Base-by-base conservation (phyloP, 345 rosid genomes). In the Citrus trifoliata region DNA sequence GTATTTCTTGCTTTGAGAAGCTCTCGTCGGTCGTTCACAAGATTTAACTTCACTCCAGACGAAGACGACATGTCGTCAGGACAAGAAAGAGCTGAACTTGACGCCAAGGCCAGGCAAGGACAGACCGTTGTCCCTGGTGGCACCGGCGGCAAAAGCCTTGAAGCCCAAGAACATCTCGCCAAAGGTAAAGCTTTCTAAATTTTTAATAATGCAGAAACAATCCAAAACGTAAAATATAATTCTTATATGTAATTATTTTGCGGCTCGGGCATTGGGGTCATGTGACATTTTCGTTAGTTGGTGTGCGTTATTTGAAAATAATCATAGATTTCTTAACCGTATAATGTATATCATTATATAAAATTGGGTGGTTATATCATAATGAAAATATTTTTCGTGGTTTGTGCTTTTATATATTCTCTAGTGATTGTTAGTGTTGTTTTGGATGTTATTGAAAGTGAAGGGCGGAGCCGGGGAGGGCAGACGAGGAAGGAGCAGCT, bases 121-220 rank as follows among this genome's bases (percentile, higher is more conserved):
- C 93, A 95, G 85, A 89, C 92, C 0, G 97, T 95, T 0, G 83
- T 93, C 24, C 98, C 92, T 2, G 94, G 97, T 2, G 98, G 97
- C 33, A 93, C 97, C 3, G 97, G 97, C 0, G 97, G 98, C 72
- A 95, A 89, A 78, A 95, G 94, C 90, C 94, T 92, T 0, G 95
- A 90, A 84, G 98, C 98, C 74, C 98, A 89, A 79, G 93, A 90
- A 55, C 89, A 95, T 85, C 94, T 95, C 9, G 95, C 98, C 40
- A 92, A 93, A 88, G 95, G 95, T 89, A 53, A 21, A 22, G 2
- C 70, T 69, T 18, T 62, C 18, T 48, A 0, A 42, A 21, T 73
- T 25, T 25, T 14, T 48, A 18, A 14, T 16, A 5, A 51, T 27
- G 8, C 24, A 70, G 16, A 27, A 22, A 35, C 4, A 25, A 24